Evolutionary conservation across 1,139 yeast species (phyloP), one percentile per base, ranked within the genome.

Genomic region (Geotrichum phurueaensis): DNA sequence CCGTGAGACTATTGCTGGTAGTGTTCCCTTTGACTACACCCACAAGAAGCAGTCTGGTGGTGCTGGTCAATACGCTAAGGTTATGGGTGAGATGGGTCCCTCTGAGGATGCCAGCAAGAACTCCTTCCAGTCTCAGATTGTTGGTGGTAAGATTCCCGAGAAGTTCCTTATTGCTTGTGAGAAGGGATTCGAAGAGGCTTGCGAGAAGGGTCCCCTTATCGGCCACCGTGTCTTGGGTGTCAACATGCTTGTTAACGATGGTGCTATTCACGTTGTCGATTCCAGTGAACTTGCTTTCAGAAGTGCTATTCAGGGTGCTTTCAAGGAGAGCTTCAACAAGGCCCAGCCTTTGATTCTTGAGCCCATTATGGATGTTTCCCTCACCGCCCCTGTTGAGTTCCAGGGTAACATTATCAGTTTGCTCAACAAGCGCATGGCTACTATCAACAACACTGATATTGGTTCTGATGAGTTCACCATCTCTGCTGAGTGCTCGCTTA

Each of bases 31-130:
- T 71, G 98, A 94, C 74, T 90, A 84, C 78, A 89, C 97, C 43
- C 98, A 92, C 80, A 94, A 94, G 82, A 92, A 92, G 74, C 99
- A 94, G 80, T 84, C 95, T 71, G 99, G 99, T 76, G 99, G 99
- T 82, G 96, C 99, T 67, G 99, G 99, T 78, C 99, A 94, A 79
- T 94, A 86, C 74, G 99, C 96, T 76, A 86, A 95, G 79, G 97
- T 94, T 69, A 89, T 92, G 76, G 99, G 99, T 72, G 84, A 81
- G 61, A 76, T 95, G 77, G 51, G 59, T 47, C 53, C 57, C 15
- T 23, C 55, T 18, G 53, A 51, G 23, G 58, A 56, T 22, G 86
- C 94, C 54, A 71, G 69, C 48, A 69, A 69, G 58, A 92, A 91
- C 75, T 79, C 79, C 66, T 94, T 94, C 75, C 83, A 86, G 71